Base-by-base conservation (phyloP, 1,139 yeast genomes). In the Suhomyces taliae region DNA sequence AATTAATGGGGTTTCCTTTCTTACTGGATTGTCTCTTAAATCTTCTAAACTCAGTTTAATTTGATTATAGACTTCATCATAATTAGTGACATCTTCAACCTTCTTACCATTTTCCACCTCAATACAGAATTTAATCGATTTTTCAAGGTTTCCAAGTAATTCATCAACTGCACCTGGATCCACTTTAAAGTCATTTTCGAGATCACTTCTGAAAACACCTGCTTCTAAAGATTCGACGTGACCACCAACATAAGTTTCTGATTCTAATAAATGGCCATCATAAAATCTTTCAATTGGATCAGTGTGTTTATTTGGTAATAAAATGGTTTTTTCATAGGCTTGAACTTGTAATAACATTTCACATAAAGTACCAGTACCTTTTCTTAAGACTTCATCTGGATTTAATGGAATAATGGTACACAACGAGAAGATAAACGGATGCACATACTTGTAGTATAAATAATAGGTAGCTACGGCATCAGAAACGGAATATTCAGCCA, bases 391-490 rank as follows among this genome's bases (percentile, higher is more conserved):
- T 66, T 95, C 99, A 66, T 95, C 99, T 0, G 99, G 99, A 58
- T 91, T 90, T 55, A 95, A 73, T 0, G 99, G 99, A 69, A 95
- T 83, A 63, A 95, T 93, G 11, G 96, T 90, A 67, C 98, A 91
- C 52, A 95, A 81, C 2, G 99, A 95, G 63, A 95, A 91, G 59
- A 95, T 87, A 69, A 95, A 95, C 1, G 99, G 99, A 67, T 91
- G 98, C 40, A 95, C 97, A 62, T 93, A 95, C 66, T 95, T 95
- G 82, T 87, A 91, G 71, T 91, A 95, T 43, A 95, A 75, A 65
- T 95, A 95, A 63, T 91, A 95, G 1, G 99, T 95, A 6, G 99
- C 99, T 41, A 95, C 99, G 4, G 99, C 99, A 77, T 95, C 99
- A 48, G 99, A 95, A 27, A 95, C 99, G 0, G 99, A 95, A 67